These are phyloP conservation scores for Microthyrium microscopicum DNA, from an alignment of 2,329 filamentous ascomycete genomes.

Conservation along the genomic window DNA sequence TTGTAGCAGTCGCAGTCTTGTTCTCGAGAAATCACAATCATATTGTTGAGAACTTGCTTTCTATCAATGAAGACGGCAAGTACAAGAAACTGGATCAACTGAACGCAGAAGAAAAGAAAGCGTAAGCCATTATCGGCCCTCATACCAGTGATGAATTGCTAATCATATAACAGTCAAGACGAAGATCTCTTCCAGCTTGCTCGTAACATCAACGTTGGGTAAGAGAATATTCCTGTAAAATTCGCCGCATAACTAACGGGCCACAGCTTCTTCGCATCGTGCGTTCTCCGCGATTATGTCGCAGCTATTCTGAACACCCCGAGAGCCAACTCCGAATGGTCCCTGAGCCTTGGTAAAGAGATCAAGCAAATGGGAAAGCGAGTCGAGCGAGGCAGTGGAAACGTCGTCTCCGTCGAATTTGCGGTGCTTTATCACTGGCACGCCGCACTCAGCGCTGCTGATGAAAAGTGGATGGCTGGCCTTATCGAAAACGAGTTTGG, in stretches of 20 bases:
- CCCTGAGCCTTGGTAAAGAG: conserved; percentile 27
- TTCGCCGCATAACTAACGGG: too few species aligned
- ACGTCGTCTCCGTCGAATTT: conserved; percentile 30
- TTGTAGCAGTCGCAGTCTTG: conserved; percentile 25
- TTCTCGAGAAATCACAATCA: conserved; percentile 31
- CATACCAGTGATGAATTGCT: conserved; percentile 3
- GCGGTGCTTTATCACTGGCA: conserved; percentile 33
- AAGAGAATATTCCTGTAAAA: too few species aligned
- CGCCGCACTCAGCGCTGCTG: conserved; percentile 26
- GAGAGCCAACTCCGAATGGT: conserved; percentile 29
- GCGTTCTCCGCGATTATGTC: conserved; percentile 30
- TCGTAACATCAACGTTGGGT: conserved; percentile 31
- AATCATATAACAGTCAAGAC: conserved; percentile 23
- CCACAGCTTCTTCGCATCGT: conserved; percentile 29
- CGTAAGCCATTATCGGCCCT: conserved; percentile 15
- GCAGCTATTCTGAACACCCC: conserved; percentile 30
- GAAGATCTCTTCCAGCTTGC: conserved; percentile 31
- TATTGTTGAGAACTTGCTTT: conserved; percentile 23
- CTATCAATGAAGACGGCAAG: conserved; percentile 27
- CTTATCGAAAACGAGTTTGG: conserved; percentile 19
- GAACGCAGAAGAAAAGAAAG: conserved; percentile 20
- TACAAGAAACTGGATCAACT: conserved; percentile 26
- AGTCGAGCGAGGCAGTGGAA: conserved; percentile 26
- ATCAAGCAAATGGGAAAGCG: conserved; percentile 25
- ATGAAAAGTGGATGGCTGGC: conserved; percentile 30